Evolutionary conservation across 495 filamentous ascomycete genomes (phyloP).

Genomic region (Xylaria acuta): DNA sequence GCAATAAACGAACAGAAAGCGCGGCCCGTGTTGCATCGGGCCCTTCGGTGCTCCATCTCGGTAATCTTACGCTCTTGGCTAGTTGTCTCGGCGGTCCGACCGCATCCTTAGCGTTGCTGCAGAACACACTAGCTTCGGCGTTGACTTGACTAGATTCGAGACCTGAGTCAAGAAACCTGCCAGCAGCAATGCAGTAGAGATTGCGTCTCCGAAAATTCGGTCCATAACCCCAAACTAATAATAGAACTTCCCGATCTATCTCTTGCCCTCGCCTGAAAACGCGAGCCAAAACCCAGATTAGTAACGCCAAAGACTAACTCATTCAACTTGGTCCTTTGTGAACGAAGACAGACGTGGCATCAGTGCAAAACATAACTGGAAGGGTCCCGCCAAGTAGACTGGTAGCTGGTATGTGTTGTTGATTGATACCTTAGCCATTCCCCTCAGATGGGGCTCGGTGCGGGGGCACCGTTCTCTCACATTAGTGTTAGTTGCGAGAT

Average conservation of each 20-base stretch:
- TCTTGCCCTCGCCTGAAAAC: too few relatives aligned
- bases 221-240: neutral
- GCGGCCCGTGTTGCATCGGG: neutral
- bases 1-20: neutral
- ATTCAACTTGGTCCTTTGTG: too few relatives aligned
- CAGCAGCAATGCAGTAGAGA: too few relatives aligned
- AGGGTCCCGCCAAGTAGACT: neutral
- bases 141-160: too few relatives aligned
- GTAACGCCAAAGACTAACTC: too few relatives aligned
- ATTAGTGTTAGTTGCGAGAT: neutral
- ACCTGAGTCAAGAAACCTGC: too few relatives aligned
- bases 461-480: neutral
- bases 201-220: too few relatives aligned
- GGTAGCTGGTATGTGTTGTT: neutral
- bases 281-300: too few relatives aligned
- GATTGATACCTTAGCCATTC: neutral
- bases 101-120: neutral
- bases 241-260: neutral
- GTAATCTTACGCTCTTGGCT: neutral
- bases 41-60: neutral
- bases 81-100: neutral
- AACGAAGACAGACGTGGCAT: too few relatives aligned
- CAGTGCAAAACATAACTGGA: too few relatives aligned
- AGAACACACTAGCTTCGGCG: too few relatives aligned
- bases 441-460: neutral